Evolutionary conservation across 768 basidiomycete genomes (phyloP), one percentile per base, ranked within the genome.

Genomic region (Amanita molliuscula): DNA sequence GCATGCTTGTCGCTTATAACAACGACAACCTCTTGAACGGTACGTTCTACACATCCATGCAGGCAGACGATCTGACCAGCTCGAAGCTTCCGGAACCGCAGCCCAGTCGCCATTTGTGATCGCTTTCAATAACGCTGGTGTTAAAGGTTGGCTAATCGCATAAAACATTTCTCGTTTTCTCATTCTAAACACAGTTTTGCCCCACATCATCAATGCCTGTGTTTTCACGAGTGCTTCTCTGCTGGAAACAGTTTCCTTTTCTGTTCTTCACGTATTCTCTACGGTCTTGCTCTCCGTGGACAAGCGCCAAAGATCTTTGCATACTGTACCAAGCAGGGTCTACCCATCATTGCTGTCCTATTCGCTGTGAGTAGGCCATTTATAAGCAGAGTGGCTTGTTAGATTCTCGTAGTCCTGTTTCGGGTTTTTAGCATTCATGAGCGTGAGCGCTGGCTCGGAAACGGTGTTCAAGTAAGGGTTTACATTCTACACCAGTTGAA

Each of bases 61-160:
- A 26, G 16, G 51, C 29, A 34, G 13, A 48, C 46, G 8, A 13
- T 33, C 7, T 31, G 15, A 18, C 7, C 1, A 40, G 36, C 23
- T 29, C 43, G 31, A 55, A 65, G 74, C 52, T 2, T 60, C 70
- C 23, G 78, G 79, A 44, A 86, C 76, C 40, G 88, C 88, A n/a
- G 78, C 82, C 0, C 62, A 81, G 47, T 89, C 87, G 3, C 90
- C 90, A 2, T 94, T 88, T 65, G 89, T 92, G 48, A 83, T 92
- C 54, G 89, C 88, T 16, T 81, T 92, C 55, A 74, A 67, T 40
- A 72, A 75, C 35, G 82, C 85, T 0, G 84, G 88, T 9, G 77
- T 89, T 60, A 80, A 77, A 67, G 79, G 75, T 75, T 36, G 5
- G 56, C 33, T 33, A 41, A 29, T 31, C 6, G 18, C 26, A 41